Evolutionary conservation across 2,329 filamentous ascomycete species (phyloP).

Genomic region (Fusarium globosum): DNA sequence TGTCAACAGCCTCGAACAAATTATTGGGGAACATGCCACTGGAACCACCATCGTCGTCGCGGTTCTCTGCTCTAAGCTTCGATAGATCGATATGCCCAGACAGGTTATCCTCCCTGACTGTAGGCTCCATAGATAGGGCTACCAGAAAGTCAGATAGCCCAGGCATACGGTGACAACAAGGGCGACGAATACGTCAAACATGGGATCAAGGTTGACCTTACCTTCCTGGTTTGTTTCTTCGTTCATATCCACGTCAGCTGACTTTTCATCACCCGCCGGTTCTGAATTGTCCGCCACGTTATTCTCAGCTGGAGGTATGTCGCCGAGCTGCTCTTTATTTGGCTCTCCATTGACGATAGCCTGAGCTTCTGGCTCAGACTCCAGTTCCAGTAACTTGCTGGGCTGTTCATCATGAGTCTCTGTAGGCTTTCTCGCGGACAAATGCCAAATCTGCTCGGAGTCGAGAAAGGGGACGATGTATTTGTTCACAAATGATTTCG

Average conservation of each 20-base stretch:
- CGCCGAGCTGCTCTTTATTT: no score
- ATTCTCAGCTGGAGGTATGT: not conserved
- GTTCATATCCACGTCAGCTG: not conserved
- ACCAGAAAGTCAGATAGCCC: not conserved
- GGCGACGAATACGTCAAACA: not conserved
- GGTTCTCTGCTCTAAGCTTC: not conserved
- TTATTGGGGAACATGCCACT: not conserved
- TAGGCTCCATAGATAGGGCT: not conserved
- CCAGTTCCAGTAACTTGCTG: not conserved
- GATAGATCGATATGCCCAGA: not conserved
- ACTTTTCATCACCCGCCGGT: not conserved
- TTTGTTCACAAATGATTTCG: not conserved
- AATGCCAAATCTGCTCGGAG: not conserved
- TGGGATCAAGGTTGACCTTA: not conserved
- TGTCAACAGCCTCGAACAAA: not conserved
- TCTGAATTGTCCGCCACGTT: not conserved
- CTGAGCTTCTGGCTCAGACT: not conserved
- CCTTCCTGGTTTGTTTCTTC: not conserved
- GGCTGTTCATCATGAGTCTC: not conserved
- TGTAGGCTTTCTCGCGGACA: fast-evolving
- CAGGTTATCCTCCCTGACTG: not conserved
- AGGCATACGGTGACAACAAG: not conserved
- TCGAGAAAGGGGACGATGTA: not conserved
- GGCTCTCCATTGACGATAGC: no score
- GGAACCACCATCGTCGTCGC: not conserved